Base-by-base conservation (phyloP, 2,329 filamentous ascomycete species). In the Coniochaeta prunicola region DNA sequence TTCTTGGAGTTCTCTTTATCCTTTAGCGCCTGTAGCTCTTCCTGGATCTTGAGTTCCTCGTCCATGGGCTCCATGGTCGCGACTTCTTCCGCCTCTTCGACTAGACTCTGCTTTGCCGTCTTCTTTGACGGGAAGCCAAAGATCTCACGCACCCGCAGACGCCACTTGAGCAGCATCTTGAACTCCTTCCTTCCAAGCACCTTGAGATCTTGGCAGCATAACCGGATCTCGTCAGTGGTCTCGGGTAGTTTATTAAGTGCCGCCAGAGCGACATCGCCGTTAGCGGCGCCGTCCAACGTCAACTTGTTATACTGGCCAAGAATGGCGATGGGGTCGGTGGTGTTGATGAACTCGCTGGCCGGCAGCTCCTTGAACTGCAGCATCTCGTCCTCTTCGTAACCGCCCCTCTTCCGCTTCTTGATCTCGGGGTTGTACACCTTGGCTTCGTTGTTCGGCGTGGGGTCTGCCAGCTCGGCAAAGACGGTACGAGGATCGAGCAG, bases 381-480 rank as follows among this genome's bases (percentile, higher is more conserved):
- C 73, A 88, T 96, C 64, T 99, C 92, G 36, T 91, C 93, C 73
- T 99, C 94, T 65, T 97, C 93, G 65, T 99, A 99, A 80, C 94
- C 94, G 50, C 96, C 93, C 79, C 94, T 83, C 83, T 97, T 97
- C 60, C 94, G 81, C 84, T 97, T 99, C 82, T 97, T 99, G 70
- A 91, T 81, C 71, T 99, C 94, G 0, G 94, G 94, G 64, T 99
- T 97, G 80, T 93, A 99, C 2, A 99, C 94, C 72, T 96, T 96
- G 40, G 94, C 94, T 72, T 99, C 94, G 66, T 97, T 96, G 73
- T 97, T 99, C 1, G 92, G 91, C 0, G 88, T 89, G 1, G 90
- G 85, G 59, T 89, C 90, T 33, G 88, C 79, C n/a, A 97, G 78
- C 72, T 99, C 94, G 33, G 92, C 92, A 69, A 99, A 99, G 31